Evolutionary conservation across 768 basidiomycete genomes (phyloP).

Genomic region (Boletellus emodensis): DNA sequence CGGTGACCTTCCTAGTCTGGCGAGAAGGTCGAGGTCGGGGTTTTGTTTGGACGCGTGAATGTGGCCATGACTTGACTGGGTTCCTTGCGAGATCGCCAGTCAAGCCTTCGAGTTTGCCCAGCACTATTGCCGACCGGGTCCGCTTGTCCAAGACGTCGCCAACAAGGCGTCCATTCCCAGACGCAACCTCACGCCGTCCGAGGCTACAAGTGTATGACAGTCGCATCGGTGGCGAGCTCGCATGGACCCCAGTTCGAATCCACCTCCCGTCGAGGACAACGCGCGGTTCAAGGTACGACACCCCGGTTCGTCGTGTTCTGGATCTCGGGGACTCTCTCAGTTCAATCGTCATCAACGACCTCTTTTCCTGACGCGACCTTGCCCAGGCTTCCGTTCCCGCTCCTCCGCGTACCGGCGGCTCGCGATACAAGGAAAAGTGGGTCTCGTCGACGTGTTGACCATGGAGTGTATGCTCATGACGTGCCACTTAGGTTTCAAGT

Average conservation of each 20-base stretch:
- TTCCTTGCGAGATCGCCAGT: no score
- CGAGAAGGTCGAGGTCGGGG: no score
- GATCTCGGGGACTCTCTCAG: not conserved
- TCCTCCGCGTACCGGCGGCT: conserved; percentile 11
- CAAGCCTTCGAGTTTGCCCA: no score
- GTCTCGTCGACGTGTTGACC: not conserved
- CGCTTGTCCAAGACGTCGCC: no score
- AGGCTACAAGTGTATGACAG: no score
- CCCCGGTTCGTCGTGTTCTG: not conserved
- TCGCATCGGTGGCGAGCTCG: no score
- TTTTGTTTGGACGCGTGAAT: no score
- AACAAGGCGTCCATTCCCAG: no score
- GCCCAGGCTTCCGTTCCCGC: conserved; percentile 12
- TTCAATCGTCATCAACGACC: not conserved
- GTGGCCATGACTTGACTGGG: no score
- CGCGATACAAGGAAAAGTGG: conserved; percentile 33
- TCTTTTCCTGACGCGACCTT: not conserved
- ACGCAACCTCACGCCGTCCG: no score
- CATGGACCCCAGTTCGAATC: conserved; percentile 21
- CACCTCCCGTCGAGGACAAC: conserved; percentile 18
- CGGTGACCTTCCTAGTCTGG: no score
- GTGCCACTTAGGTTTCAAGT: conserved; percentile 22
- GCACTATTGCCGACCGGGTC: no score
- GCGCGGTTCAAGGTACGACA: conserved; percentile 23
- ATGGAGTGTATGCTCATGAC: not conserved